Evolutionary conservation across 305 asterid genomes (phyloP), one percentile per base, ranked within the genome.

Genomic region (Salvia sclarea): DNA sequence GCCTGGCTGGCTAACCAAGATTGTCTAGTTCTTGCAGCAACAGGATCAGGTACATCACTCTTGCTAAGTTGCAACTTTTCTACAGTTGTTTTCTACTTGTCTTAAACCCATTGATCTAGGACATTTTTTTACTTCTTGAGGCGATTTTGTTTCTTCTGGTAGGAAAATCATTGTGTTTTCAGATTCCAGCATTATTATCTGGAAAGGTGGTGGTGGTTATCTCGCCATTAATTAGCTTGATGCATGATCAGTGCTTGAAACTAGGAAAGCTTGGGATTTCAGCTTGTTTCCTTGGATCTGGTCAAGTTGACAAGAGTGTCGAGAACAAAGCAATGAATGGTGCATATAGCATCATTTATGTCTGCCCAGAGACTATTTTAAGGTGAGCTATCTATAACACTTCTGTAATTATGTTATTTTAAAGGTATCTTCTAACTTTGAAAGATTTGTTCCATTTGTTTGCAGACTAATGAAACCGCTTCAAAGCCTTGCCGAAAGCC

Each of bases 251-350:
- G 68, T 89, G 96, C 75, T 79, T 89, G 84, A 89, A 82, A 79
- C 85, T 89, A 37, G 88, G 72, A 49, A 78, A 82, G 49, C 87
- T 83, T 71, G 92, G 91, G 24, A 68, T 89, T 64, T 80, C 91
- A n/a, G 91, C 94, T 70, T 89, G 88, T 86, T 89, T 86, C 75
- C 90, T 89, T 60, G 92, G 94, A 78, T 89, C 96, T 79, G 87
- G 92, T 73, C 94, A 83, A 78, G 66, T 74, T 66, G 92, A 89
- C 75, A 79, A 45, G 83, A 85, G 79, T 75, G 87, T 89, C 61
- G 96, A 89, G 63, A 71, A 66, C 64, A 89, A 86, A 80, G 94
- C 96, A 56, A 81, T 86, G 86, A 67, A 55, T 12, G 96, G 94
- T 59, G 60, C 81, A 68, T 86, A 86, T 44, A 76, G 64, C 71